A percentile compares a stretch with the other conserved stretches of the same genome.
These are phyloP conservation scores for Colletotrichum neosansevieriae DNA, from an alignment of 2,329 filamentous ascomycete species.

Conservation along the genomic window DNA sequence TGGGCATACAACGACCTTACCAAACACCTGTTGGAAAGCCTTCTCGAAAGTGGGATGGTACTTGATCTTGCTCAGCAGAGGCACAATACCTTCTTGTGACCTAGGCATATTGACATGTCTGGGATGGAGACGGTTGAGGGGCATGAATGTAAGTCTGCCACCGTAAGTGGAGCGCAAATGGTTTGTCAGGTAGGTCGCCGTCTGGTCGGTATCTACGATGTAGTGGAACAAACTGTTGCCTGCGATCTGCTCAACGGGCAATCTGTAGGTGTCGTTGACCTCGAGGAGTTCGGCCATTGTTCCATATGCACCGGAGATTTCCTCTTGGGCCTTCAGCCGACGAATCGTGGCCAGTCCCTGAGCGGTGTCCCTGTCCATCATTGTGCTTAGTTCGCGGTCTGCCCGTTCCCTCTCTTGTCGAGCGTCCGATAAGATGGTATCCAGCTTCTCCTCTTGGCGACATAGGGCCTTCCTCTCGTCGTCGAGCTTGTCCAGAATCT, in stretches of 20 bases:
- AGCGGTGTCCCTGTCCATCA: constrained; percentile 91
- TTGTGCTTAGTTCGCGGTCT: constrained; percentile 81
- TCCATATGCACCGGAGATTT: constrained; percentile 89
- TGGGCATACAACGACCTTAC: constrained; percentile 93
- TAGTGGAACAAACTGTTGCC: constrained; percentile 96
- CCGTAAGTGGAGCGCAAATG: constrained; percentile 82
- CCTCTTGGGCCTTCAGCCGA: constrained; percentile 81
- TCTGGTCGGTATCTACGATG: constrained; percentile 91
- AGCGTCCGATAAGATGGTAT: constrained; percentile 80
- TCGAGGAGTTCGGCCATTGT: constrained; percentile 93
- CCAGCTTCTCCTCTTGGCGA: constrained; percentile 89
- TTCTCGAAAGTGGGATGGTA: constrained; percentile 83
- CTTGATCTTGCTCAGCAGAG: constrained; percentile 85
- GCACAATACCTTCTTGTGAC: constrained; percentile 76
- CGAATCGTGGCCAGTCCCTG: constrained; percentile 89
- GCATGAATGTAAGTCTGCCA: constrained; percentile 94
- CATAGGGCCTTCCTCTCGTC: constrained; percentile 91
- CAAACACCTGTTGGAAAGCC: constrained; percentile 95
- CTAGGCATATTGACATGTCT: constrained; percentile 82
- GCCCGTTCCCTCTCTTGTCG: constrained; percentile 82
- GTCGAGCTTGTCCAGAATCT: constrained; percentile 80
- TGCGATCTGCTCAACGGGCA: constrained; percentile 92
- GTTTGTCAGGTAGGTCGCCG: constrained; percentile 84
- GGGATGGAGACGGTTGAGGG: constrained; percentile 82
- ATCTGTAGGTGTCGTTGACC: constrained; percentile 85